Conservation (phyloP, 345 rosid species). For the Trapa incisa region DNA sequence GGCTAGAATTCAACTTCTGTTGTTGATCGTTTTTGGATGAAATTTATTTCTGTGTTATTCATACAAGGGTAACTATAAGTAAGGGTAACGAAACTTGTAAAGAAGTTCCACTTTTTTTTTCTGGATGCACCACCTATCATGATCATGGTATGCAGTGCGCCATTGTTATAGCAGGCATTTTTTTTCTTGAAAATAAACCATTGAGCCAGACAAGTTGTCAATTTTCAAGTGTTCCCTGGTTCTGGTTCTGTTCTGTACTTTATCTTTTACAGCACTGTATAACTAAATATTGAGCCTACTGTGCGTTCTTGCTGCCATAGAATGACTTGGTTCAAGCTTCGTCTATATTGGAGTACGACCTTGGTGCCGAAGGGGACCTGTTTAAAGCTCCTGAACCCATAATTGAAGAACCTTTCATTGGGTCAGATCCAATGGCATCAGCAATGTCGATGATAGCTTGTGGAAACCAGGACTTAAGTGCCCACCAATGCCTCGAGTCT, state of each 20-base stretch:
- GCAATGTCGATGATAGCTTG: slow-evolving; percentile 74
- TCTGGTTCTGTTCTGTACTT: background rate
- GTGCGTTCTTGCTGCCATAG: slow-evolving; percentile 9
- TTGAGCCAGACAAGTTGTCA: background rate
- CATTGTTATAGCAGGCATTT: too few species aligned
- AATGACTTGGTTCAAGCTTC: slow-evolving; percentile 31
- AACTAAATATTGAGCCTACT: background rate
- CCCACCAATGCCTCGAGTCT: slow-evolving; percentile 34
- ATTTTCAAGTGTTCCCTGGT: too few species aligned
- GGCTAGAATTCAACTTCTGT: background rate
- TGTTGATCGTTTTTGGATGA: background rate
- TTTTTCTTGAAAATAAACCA: background rate
- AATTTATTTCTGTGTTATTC: background rate
- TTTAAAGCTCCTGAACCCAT: slow-evolving; percentile 86
- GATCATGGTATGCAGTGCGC: too few species aligned
- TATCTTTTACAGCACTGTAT: background rate
- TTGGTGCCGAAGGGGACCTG: slow-evolving; percentile 80
- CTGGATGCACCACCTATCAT: too few species aligned
- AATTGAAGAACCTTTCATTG: slow-evolving; percentile 50
- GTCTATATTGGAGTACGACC: slow-evolving; percentile 59
- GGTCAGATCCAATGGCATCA: slow-evolving; percentile 61
- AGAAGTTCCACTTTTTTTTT: too few species aligned
- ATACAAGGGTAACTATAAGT: too few species aligned
- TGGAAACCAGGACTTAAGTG: slow-evolving; percentile 52
- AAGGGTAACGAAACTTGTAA: too few species aligned